phyloP scores from a whole-genome alignment of 768 basidiomycete species.

The Serendipita vermifera region DNA sequence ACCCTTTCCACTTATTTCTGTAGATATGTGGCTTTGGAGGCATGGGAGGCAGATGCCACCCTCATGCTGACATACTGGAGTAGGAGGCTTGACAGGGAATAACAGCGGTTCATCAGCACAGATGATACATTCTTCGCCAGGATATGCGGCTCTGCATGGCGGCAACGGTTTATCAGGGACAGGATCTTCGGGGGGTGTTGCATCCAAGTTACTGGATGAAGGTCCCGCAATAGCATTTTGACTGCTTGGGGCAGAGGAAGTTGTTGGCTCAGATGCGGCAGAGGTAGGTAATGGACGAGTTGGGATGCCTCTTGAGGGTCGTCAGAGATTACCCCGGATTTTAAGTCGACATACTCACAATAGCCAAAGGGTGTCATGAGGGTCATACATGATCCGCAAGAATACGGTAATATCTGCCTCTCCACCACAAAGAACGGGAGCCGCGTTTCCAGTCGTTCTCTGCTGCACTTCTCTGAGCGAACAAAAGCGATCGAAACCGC shows the following conservation, averaged over 20 bases:
- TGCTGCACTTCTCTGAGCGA: background rate
- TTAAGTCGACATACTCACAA: background rate
- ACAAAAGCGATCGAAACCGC: background rate
- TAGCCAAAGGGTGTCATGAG: background rate
- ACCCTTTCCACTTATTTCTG: background rate
- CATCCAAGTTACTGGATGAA: too few relatives aligned
- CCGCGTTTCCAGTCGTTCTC: background rate
- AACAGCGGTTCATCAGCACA: constrained; percentile 6
- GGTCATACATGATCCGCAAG: background rate
- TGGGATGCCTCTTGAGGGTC: too few relatives aligned
- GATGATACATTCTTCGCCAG: constrained; percentile 1
- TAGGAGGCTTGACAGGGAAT: background rate
- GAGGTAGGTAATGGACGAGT: too few relatives aligned
- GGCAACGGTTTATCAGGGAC: background rate
- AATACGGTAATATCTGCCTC: background rate
- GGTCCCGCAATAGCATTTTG: too few relatives aligned
- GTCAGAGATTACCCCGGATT: too few relatives aligned
- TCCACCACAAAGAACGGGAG: background rate
- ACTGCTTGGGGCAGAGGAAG: too few relatives aligned
- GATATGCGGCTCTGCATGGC: background rate
- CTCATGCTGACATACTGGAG: background rate
- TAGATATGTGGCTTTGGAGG: constrained; percentile 1
- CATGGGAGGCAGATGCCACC: background rate
- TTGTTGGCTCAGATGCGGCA: too few relatives aligned
- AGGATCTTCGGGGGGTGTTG: too few relatives aligned